phyloP scores from a whole-genome alignment of 768 basidiomycete genomes.

The Pisolithus tinctorius region DNA sequence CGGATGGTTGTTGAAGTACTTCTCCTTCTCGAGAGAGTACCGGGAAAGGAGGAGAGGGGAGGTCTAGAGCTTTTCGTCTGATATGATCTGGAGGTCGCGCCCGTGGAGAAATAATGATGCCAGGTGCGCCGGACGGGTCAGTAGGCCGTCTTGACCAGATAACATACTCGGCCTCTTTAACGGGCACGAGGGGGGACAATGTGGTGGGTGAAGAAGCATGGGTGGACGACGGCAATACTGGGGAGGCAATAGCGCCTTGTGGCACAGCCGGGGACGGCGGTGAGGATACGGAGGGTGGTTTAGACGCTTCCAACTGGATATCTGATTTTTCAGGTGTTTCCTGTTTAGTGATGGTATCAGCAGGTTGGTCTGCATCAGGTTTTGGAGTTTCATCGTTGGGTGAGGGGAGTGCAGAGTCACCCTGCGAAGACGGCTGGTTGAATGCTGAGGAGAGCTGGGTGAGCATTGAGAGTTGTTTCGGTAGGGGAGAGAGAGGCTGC shows the following conservation, averaged over 20 bases:
- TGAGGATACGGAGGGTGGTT: constrained; percentile 9
- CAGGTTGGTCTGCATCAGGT: neutral
- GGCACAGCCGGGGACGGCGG: neutral
- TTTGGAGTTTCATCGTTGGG: constrained; percentile 3
- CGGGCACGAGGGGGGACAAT: neutral
- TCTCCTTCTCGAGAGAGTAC: constrained; percentile 11
- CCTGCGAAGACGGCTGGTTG: neutral
- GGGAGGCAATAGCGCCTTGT: neutral
- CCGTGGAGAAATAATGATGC: constrained; percentile 61
- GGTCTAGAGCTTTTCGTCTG: constrained; percentile 46
- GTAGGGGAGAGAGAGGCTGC: constrained; percentile 49
- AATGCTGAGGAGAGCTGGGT: constrained; percentile 16
- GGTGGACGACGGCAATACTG: constrained; percentile 3
- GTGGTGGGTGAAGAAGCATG: constrained; percentile 1
- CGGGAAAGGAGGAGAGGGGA: constrained; percentile 46
- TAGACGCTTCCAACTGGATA: constrained; percentile 13
- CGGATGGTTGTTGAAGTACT: constrained; percentile 1
- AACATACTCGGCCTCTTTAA: constrained; percentile 36
- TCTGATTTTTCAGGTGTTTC: constrained; percentile 1
- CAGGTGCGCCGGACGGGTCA: constrained; percentile 57
- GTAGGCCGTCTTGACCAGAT: constrained; percentile 71
- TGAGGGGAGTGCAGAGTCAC: neutral
- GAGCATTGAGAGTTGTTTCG: constrained; percentile 57
- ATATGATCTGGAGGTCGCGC: constrained; percentile 59
- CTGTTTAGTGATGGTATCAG: neutral